Base-by-base conservation (phyloP, 2,329 filamentous ascomycete species). In the Pseudocercospora vitis region DNA sequence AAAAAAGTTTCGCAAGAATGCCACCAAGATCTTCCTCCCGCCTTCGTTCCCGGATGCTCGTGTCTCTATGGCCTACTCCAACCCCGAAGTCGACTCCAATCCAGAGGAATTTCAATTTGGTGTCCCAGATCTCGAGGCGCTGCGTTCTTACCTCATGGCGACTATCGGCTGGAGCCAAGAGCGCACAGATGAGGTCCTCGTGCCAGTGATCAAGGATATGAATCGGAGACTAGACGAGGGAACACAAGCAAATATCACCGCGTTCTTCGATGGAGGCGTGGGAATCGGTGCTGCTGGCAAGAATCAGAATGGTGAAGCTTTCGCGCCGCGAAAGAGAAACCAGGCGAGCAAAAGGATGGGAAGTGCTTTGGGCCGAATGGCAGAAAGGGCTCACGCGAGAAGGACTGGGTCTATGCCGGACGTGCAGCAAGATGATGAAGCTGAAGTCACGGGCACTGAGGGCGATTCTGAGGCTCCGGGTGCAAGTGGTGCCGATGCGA, bases 151-250 rank as follows among this genome's bases (percentile, higher is more conserved):
- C 65, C 77, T 99, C 31, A 96, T 95, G 88, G 77, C 82, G 1
- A 96, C 92, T 1, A 89, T 99, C 62, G 94, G 94, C 0, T 99
- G 94, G 94, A 85, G 80, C 50, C 86, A 88, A 69, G 92, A 97
- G 71, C 80, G 91, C 6, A 97, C 92, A 0, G 94, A 99, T 66
- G 94, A 99, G 71, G 88, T 99, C 2, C 81, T 99, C 1, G 89
- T 99, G 1, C 94, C 94, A 0, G 95, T 99, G 1, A 94, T 99
- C 59, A 81, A 86, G 52, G 94, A 99, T 66, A 95, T 99, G 88
- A 97, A 97, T 69, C 82, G 84, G 3, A 81, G 94, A 32, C 88
- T 89, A 60, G 79, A 84, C 23, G 94, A 97, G 73, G 94, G 94
- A 5, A 97, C 92, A 14, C 94, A 99, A 76, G 86, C 85, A 54